Evolutionary conservation across 805 yeast species (phyloP).

Genomic region (Zygosaccharomyces siamensis): DNA sequence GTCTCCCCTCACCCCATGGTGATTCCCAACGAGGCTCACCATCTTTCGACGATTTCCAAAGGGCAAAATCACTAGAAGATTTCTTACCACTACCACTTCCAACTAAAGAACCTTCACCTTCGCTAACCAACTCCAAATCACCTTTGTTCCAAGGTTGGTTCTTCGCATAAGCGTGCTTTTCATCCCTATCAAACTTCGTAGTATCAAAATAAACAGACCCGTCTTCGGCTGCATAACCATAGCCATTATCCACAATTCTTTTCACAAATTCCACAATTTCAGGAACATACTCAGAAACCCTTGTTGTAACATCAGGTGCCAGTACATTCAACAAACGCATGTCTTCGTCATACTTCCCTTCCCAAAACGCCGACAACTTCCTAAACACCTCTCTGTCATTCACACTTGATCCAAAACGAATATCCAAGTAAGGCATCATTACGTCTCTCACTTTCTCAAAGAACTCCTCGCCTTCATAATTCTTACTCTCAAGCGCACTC

Average conservation of each 20-base stretch:
- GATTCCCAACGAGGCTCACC: slow-evolving; percentile 97
- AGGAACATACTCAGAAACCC: slow-evolving; percentile 94
- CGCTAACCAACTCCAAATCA: slow-evolving; percentile 74
- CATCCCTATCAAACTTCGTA: slow-evolving; percentile 63
- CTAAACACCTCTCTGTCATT: slow-evolving; percentile 82
- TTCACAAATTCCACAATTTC: slow-evolving; percentile 80
- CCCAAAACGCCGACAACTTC: slow-evolving; percentile 86
- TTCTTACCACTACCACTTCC: slow-evolving; percentile 51
- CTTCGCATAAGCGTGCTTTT: slow-evolving; percentile 83
- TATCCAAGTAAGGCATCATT: slow-evolving; percentile 67
- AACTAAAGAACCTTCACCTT: slow-evolving; percentile 88
- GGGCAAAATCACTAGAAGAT: slow-evolving; percentile 82
- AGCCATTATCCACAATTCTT: slow-evolving; percentile 71
- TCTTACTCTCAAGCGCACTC: slow-evolving; percentile 34
- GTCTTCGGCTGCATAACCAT: slow-evolving; percentile 74
- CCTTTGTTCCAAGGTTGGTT: slow-evolving; percentile 98
- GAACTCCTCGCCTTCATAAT: slow-evolving; percentile 40
- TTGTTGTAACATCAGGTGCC: slow-evolving; percentile 79
- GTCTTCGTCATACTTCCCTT: slow-evolving; percentile 73
- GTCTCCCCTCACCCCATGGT: slow-evolving; percentile 96
- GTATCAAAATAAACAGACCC: slow-evolving; percentile 98
- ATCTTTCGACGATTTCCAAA: slow-evolving; percentile 94
- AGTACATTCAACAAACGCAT: slow-evolving; percentile 82
- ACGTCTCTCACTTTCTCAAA: slow-evolving; percentile 59
- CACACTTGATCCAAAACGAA: slow-evolving; percentile 64